Evolutionary conservation across 805 yeast species (phyloP).

Genomic region (Kuraishia floccosa): DNA sequence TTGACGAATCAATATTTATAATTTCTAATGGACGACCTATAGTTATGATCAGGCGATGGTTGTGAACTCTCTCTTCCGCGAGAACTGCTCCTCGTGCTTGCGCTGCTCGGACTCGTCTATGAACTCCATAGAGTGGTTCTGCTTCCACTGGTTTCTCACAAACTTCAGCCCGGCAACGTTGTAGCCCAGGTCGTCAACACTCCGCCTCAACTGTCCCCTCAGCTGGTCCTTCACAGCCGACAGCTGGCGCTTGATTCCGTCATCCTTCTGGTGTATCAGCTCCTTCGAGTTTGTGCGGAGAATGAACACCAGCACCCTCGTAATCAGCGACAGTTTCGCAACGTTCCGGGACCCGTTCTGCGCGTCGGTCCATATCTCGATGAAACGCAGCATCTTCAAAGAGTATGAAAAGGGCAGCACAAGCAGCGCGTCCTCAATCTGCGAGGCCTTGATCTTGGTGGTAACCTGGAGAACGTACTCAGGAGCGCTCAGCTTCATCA

Average conservation of each 20-base stretch:
- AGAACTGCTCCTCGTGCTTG: conserved; percentile 37
- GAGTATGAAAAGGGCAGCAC: conserved; percentile 87
- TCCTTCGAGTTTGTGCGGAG: conserved; percentile 70
- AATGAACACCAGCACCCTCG: conserved; percentile 68
- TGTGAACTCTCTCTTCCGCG: conserved; percentile 62
- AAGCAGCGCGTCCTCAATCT: conserved; percentile 84
- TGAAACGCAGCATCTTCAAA: conserved; percentile 54
- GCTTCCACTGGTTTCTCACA: conserved; percentile 67
- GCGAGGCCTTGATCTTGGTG: conserved; percentile 64
- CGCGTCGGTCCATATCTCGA: conserved; percentile 60
- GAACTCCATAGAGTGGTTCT: conserved; percentile 63
- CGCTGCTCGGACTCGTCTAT: conserved; percentile 54
- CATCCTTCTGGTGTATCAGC: conserved; percentile 58
- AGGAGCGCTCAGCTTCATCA: conserved; percentile 61
- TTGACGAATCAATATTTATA: no score
- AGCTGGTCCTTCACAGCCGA: conserved; percentile 51
- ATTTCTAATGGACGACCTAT: no score
- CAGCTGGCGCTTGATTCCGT: conserved; percentile 50
- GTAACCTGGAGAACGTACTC: conserved; percentile 69
- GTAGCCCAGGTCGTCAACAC: conserved; percentile 59
- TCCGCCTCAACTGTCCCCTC: conserved; percentile 39
- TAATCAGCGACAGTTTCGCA: conserved; percentile 48
- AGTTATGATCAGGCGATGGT: no score
- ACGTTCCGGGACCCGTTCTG: conserved; percentile 28
- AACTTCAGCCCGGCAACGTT: conserved; percentile 77